Percentiles rank a stretch among this genome's conserved stretches.
phyloP scores from a whole-genome alignment of 1,284 basidiomycete genomes.

The Rhodotorula mucilaginosa region DNA sequence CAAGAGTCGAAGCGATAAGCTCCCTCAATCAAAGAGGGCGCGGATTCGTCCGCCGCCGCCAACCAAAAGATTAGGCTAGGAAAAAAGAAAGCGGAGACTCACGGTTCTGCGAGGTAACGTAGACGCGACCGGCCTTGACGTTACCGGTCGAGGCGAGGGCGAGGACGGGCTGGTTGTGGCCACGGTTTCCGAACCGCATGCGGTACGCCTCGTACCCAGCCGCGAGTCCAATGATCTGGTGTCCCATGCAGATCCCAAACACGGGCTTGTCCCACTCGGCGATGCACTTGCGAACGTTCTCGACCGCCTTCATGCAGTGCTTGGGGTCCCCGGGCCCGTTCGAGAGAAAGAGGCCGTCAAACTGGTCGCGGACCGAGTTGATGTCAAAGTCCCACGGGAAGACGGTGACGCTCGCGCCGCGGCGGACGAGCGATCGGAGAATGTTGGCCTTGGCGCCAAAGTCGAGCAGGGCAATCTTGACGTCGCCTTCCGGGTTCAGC shows the following conservation, averaged over 20 bases:
- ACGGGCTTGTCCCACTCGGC: conserved; percentile 87
- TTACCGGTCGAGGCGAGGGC: conserved; percentile 85
- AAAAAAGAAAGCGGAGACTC: conserved; percentile 41
- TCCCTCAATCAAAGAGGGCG: no score
- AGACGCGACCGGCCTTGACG: conserved; percentile 91
- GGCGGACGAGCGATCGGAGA: conserved; percentile 81
- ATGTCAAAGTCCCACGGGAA: conserved; percentile 98
- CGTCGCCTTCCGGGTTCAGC: conserved; percentile 80
- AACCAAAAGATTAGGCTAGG: no score
- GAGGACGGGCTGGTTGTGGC: conserved; percentile 98
- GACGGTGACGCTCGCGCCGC: conserved; percentile 88
- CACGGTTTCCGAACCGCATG: conserved; percentile 97
- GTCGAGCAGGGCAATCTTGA: conserved; percentile 92
- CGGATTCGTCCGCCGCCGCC: background rate
- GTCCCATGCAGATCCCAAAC: conserved; percentile 99
- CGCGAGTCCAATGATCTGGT: conserved; percentile 94
- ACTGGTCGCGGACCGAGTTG: conserved; percentile 82
- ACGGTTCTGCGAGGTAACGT: conserved; percentile 77
- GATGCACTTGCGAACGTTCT: conserved; percentile 75
- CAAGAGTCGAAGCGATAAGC: background rate
- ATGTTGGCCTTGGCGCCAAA: conserved; percentile 99
- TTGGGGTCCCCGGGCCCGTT: conserved; percentile 95
- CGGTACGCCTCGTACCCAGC: conserved; percentile 94
- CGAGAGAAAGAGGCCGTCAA: conserved; percentile 91
- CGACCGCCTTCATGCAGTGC: conserved; percentile 80